Evolutionary conservation across 1,284 basidiomycete genomes (phyloP).

Genomic region (Cryptococcus amylolentus): DNA sequence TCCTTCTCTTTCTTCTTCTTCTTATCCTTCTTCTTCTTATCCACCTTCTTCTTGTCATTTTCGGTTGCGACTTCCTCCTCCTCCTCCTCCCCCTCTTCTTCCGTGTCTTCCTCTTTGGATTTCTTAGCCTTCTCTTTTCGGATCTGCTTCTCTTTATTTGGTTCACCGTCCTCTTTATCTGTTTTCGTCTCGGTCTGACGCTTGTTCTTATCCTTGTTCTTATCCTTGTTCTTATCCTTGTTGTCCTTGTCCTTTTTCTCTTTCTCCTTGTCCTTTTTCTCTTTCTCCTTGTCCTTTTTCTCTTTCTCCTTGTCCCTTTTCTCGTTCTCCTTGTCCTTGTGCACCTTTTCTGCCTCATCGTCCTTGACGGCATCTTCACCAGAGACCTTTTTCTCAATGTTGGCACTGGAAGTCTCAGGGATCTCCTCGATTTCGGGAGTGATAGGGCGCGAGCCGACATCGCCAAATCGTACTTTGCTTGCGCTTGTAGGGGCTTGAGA

Average conservation of each 20-base stretch:
- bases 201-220: background rate
- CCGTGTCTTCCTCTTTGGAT: constrained; percentile 1
- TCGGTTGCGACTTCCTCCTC: background rate
- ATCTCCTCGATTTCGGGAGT: background rate
- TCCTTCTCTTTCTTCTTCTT: background rate
- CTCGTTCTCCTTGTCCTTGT: background rate
- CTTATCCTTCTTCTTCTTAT: constrained; percentile 1
- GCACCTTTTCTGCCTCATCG: background rate
- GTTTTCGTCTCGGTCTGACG: background rate
- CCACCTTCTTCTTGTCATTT: constrained; percentile 20
- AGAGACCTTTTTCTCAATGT: background rate
- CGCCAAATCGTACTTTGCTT: background rate
- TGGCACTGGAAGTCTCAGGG: background rate
- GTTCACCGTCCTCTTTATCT: background rate
- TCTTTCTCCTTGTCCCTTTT: background rate
- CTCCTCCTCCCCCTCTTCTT: constrained; percentile 4
- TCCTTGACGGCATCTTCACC: background rate
- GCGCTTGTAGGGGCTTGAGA: no score
- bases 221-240: constrained; percentile 12
- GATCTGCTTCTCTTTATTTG: background rate
- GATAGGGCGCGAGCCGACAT: background rate
- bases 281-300: constrained; percentile 1
- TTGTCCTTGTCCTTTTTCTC: constrained; percentile 15
- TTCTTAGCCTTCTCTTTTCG: background rate
- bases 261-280: constrained; percentile 4